Conservation (phyloP, 306 rosid genomes). For the Quercus parvula region DNA sequence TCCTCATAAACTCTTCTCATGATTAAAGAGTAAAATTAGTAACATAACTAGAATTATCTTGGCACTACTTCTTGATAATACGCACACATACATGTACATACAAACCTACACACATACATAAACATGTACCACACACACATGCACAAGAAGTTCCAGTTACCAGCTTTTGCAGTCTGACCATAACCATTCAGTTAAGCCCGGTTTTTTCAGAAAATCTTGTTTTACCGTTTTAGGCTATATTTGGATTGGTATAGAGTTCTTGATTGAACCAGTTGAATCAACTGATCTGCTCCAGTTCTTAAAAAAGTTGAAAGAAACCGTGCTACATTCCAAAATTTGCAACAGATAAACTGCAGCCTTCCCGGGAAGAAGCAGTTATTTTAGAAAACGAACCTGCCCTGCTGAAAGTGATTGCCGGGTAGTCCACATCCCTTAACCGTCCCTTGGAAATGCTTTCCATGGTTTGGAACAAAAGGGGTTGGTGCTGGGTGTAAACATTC, state of each 20-base stretch:
- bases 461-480: slow-evolving; percentile 82
- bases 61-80: neutral
- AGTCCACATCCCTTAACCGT: slow-evolving; percentile 86
- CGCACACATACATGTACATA: neutral
- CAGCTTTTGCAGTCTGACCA: no score
- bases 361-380: neutral
- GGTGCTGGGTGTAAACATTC: slow-evolving; percentile 90
- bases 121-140: no score
- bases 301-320: slow-evolving; percentile 15
- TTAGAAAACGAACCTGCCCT: slow-evolving; percentile 73
- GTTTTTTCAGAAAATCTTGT: no score
- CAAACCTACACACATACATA: no score
- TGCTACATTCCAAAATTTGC: neutral
- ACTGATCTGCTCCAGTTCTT: no score
- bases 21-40: neutral
- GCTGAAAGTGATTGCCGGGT: slow-evolving; percentile 99
- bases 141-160: no score
- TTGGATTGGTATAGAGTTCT: no score
- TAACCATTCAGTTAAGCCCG: no score
- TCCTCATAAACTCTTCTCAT: neutral
- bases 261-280: no score
- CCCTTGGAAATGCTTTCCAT: slow-evolving; percentile 93
- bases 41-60: neutral
- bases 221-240: no score
- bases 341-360: neutral